Percentiles rank a stretch among this genome's conserved stretches.
These are phyloP conservation scores for Talaromyces trachyspermus DNA, from an alignment of 495 filamentous ascomycete genomes.

Conservation along the genomic window DNA sequence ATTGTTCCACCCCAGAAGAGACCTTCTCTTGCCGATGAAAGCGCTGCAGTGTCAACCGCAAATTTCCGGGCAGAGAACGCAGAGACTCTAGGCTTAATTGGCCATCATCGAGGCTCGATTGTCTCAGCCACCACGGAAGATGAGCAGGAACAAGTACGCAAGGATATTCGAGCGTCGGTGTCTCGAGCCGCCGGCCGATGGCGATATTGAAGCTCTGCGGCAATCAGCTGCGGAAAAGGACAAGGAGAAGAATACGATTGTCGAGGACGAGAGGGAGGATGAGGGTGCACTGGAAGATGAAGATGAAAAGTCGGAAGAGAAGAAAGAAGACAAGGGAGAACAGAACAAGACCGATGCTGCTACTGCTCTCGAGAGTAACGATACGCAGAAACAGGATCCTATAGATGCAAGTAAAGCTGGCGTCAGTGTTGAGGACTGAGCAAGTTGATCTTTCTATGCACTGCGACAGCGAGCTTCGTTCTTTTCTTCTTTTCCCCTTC, in stretches of 20 bases:
- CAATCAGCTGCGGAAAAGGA: constrained; percentile 8
- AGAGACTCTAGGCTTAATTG: constrained; percentile 30
- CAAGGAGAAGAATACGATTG: constrained; percentile 10
- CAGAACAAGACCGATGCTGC: too few species aligned
- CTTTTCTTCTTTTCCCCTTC: too few species aligned
- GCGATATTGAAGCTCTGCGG: constrained; percentile 21
- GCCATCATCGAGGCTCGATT: constrained; percentile 38
- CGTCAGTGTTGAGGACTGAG: constrained; percentile 17
- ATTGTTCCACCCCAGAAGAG: constrained; percentile 23
- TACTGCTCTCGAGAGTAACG: constrained; percentile 7
- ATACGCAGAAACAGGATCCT: constrained; percentile 20
- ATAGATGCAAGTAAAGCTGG: constrained; percentile 20
- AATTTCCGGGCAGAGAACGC: constrained; percentile 39
- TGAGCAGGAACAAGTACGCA: constrained; percentile 30
- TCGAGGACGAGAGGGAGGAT: constrained; percentile 8
- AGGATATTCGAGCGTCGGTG: constrained; percentile 34
- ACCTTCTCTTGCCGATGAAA: constrained; percentile 31
- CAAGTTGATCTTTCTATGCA: background rate
- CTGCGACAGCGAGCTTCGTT: background rate
- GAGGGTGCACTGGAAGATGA: background rate
- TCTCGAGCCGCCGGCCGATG: constrained; percentile 18
- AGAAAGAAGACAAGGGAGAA: constrained; percentile 9
- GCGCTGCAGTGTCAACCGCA: constrained; percentile 36
- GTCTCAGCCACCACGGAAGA: constrained; percentile 29
- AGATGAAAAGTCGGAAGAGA: background rate